Conservation (phyloP, 2,329 filamentous ascomycete species). For the Paracorniculantispora psalliotae region DNA sequence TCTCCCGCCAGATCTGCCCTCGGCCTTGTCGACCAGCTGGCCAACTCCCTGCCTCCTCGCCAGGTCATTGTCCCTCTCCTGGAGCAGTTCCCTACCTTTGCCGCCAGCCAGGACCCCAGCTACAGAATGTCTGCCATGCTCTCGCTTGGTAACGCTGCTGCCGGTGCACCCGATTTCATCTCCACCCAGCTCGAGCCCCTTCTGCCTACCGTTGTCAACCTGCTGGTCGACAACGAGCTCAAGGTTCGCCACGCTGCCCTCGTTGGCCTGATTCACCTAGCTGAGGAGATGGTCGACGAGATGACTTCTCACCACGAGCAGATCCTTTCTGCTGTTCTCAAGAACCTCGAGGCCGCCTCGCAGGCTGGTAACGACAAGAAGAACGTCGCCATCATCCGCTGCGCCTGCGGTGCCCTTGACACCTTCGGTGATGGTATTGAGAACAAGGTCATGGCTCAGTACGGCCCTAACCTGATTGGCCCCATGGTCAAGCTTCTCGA, state of each 20-base stretch:
- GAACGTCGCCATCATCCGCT: constrained; percentile 80
- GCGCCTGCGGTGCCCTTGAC: constrained; percentile 85
- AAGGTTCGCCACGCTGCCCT: constrained; percentile 83
- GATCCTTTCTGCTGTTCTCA: constrained; percentile 77
- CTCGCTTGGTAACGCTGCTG: constrained; percentile 87
- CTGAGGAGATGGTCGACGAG: constrained; percentile 89
- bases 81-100: constrained; percentile 78
- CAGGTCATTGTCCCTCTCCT: constrained; percentile 92
- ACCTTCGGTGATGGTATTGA: constrained; percentile 88
- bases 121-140: constrained; percentile 88
- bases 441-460: constrained; percentile 66
- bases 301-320: constrained; percentile 79
- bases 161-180: constrained; percentile 96
- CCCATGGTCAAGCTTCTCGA: constrained; percentile 79
- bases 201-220: constrained; percentile 75
- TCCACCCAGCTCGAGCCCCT: constrained; percentile 85
- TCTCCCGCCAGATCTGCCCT: constrained; percentile 82
- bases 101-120: constrained; percentile 66
- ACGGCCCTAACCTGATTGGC: constrained; percentile 76
- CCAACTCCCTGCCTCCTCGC: constrained; percentile 81
- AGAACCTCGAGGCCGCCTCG: constrained; percentile 80
- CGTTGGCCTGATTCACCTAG: constrained; percentile 81
- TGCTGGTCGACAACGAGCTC: constrained; percentile 78
- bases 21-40: constrained; percentile 81
- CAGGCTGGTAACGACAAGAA: constrained; percentile 65